Evolutionary conservation across 164 flowering plant species (phyloP).

Genomic region (Vitis cinerea): DNA sequence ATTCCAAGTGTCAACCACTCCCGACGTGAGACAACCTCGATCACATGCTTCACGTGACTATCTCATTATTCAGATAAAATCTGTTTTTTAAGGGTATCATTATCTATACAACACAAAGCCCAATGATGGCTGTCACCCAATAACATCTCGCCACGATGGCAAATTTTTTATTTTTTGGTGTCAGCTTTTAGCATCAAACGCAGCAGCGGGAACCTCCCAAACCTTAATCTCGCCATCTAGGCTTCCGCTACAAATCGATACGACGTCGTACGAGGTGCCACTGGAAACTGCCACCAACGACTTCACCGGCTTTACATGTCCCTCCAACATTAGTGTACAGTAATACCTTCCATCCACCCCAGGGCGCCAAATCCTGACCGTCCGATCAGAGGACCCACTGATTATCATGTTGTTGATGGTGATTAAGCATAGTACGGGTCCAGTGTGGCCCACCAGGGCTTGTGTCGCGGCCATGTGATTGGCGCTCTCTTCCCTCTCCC

Average conservation of each 20-base stretch:
- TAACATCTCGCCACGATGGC: too few species aligned
- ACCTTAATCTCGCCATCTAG: slow-evolving; percentile 37
- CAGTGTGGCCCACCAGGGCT: slow-evolving; percentile 24
- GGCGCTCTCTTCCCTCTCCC: slow-evolving; percentile 22
- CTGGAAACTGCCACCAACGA: slow-evolving; percentile 18
- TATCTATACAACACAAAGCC: too few species aligned
- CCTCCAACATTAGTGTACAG: slow-evolving; percentile 26
- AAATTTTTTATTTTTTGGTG: too few species aligned
- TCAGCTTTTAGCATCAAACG: too few species aligned
- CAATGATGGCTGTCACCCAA: too few species aligned
- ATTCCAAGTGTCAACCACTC: too few species aligned
- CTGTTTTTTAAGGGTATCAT: too few species aligned
- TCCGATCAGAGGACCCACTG: slow-evolving; percentile 38
- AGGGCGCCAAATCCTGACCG: slow-evolving; percentile 29
- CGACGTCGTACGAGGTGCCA: neutral
- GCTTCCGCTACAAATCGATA: slow-evolving; percentile 32
- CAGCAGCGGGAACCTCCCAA: slow-evolving; percentile 19
- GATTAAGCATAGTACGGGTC: slow-evolving; percentile 27
- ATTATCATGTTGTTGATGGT: slow-evolving; percentile 12
- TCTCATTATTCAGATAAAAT: too few species aligned
- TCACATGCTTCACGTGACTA: too few species aligned
- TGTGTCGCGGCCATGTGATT: slow-evolving; percentile 9
- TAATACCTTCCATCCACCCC: slow-evolving; percentile 1
- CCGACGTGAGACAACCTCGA: too few species aligned
- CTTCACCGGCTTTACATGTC: slow-evolving; percentile 32